phyloP scores from a whole-genome alignment of 2,329 filamentous ascomycete species.

The Berkeleyomyces rouxiae region DNA sequence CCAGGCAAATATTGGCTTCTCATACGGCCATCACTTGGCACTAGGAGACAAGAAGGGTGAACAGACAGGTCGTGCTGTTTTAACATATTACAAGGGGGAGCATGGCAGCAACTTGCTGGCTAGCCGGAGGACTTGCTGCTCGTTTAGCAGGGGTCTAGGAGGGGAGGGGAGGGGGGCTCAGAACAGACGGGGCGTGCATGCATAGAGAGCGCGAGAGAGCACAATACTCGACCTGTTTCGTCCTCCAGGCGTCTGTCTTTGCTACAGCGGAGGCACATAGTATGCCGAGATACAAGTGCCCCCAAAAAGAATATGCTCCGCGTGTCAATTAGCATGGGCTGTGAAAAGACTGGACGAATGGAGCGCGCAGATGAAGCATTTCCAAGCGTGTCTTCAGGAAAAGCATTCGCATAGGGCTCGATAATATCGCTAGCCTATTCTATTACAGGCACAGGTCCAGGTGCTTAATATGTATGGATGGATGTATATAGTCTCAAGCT shows the following conservation, averaged over 20 bases:
- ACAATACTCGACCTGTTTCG: too few species aligned
- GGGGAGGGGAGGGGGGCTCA: not conserved
- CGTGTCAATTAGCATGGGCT: not conserved
- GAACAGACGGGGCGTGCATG: not conserved
- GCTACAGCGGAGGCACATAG: too few species aligned
- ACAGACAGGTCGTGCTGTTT: slow-evolving; percentile 2
- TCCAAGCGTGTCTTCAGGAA: not conserved
- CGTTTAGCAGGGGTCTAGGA: slow-evolving; percentile 3
- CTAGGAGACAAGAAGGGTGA: not conserved
- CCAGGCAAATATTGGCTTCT: not conserved
- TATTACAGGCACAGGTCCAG: not conserved
- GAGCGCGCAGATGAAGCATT: not conserved
- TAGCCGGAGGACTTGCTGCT: slow-evolving; percentile 3
- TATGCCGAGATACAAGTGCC: too few species aligned
- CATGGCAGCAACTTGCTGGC: slow-evolving; percentile 2
- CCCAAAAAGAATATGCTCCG: too few species aligned
- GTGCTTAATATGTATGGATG: too few species aligned
- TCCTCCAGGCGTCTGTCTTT: too few species aligned
- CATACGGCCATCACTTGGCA: not conserved
- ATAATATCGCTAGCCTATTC: not conserved
- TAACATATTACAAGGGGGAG: slow-evolving; percentile 8
- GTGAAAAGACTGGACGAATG: not conserved
- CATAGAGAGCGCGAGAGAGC: not conserved
- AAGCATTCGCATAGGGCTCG: not conserved
- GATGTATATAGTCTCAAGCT: not conserved